Base-by-base conservation (phyloP, 2,329 filamentous ascomycete genomes). In the Trichophyton benhamiae region DNA sequence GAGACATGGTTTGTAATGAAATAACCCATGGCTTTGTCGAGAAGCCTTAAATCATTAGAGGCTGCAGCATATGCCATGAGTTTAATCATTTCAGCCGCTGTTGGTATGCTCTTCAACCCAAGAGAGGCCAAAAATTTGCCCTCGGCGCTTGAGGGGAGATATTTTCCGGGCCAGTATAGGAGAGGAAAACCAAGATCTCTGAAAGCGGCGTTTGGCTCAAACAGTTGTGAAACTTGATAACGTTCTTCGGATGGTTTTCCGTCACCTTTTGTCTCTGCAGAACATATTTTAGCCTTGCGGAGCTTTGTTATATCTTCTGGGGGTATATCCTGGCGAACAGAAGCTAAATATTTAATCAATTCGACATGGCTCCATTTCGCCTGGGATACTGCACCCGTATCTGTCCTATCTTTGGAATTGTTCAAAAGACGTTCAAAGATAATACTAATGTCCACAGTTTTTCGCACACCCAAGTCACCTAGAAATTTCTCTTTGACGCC, bases 401-500 rank as follows among this genome's bases (percentile, higher is more conserved):
- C 78, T 42, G 74, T 75, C 27, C 81, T 80, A 13, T 80, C 76
- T 0, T 77, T 69, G 0, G 84, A 78, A 15, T 82, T 80, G 59
- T 82, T 85, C 66, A 96, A 81, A 49, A 99, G 80, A 52, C 92
- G 83, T 25, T 88, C 87, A 68, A 99, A 97, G 33, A 99, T 95
- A 33, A 95, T 92, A 36, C 90, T 90, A 1, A 99, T 78, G 67
- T 99, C 94, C 20, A 99, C 86, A 0, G 94, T 99, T 76, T 97
- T 97, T 63, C 94, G 85, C 27, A 99, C 91, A 2, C 94, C 92
- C 36, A 99, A 78, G 1, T 88, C 83, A 2, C 82, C 77, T 49
- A 99, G 75, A 64, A 99, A 89, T 71, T 95, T 96, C 53, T 97
- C 92, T 71, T 96, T 97, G 11, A 96, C 83, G 36, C 85, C 83